These are phyloP conservation scores for Triticum monococcum DNA, from an alignment of 176 grass and related monocot genomes.

Conservation along the genomic window DNA sequence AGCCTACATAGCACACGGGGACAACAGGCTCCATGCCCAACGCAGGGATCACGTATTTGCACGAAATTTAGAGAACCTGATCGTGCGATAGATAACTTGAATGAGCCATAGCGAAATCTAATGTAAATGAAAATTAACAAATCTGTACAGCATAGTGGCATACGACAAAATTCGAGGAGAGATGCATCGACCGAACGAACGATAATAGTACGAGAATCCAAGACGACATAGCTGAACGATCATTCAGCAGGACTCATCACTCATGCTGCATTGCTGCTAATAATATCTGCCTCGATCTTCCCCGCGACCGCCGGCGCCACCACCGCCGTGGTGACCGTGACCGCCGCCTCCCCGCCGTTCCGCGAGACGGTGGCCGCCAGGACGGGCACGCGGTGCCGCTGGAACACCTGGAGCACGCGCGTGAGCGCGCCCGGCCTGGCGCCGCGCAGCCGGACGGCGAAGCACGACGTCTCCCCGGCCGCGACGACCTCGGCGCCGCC, in stretches of 20 bases:
- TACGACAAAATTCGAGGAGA: neutral
- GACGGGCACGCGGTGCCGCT: slow-evolving; percentile 30
- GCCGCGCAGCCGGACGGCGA: slow-evolving; percentile 1
- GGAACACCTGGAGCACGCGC: slow-evolving; percentile 38
- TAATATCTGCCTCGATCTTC: slow-evolving; percentile 43
- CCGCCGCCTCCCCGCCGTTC: neutral
- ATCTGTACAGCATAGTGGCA: too few species aligned
- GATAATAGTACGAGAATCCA: neutral
- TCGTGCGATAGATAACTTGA: too few species aligned
- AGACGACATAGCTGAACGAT: neutral
- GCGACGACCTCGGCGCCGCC: neutral
- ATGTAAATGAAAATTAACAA: too few species aligned
- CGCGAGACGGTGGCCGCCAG: slow-evolving; percentile 14
- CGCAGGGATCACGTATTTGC: too few species aligned
- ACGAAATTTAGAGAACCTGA: too few species aligned
- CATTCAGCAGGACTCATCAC: too few species aligned
- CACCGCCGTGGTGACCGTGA: slow-evolving; percentile 26
- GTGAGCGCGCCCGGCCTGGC: neutral
- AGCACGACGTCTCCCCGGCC: slow-evolving; percentile 31
- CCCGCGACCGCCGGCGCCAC: neutral
- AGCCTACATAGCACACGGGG: too few species aligned
- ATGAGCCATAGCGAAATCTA: too few species aligned
- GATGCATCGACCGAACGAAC: neutral
- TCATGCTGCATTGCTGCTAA: slow-evolving; percentile 1
- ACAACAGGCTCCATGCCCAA: too few species aligned